phyloP scores from a whole-genome alignment of 2,329 filamentous ascomycete species.

The Beauveria australis region DNA sequence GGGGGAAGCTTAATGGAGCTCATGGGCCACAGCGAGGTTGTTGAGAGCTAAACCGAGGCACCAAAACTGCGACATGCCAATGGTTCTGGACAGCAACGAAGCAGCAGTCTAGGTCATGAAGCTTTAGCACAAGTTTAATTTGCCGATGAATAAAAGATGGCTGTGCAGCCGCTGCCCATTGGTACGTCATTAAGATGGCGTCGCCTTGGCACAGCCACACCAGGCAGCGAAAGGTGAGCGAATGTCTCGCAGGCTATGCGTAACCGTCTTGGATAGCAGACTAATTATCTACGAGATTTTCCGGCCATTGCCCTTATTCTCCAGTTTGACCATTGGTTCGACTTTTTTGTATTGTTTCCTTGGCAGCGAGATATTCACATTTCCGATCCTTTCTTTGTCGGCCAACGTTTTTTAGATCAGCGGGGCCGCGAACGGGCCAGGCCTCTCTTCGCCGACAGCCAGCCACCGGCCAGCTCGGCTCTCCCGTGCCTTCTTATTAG shows the following conservation, averaged over 20 bases:
- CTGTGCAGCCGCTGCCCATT: background rate
- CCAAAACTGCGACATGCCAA: background rate
- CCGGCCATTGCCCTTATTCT: no score
- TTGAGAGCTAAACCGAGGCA: background rate
- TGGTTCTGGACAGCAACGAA: background rate
- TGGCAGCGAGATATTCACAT: no score
- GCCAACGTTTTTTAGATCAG: slow-evolving; percentile 4
- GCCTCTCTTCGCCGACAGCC: slow-evolving; percentile 1
- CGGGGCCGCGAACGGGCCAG: slow-evolving; percentile 1
- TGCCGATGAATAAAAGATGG: background rate
- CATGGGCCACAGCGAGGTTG: slow-evolving; percentile 1
- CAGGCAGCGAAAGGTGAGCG: background rate
- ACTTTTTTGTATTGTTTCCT: no score
- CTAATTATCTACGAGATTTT: background rate
- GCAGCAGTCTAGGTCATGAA: background rate
- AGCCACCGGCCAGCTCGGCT: background rate
- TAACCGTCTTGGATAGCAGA: background rate
- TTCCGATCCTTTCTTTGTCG: background rate
- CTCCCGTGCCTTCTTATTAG: background rate
- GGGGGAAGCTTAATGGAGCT: slow-evolving; percentile 8
- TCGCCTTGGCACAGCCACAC: slow-evolving; percentile 11
- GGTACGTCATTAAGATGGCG: slow-evolving; percentile 9
- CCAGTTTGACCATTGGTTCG: background rate
- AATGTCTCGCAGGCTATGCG: background rate
- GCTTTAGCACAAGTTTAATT: background rate